Evolutionary conservation across 2,329 filamentous ascomycete genomes (phyloP).

Genomic region (Epichloe uncinata): DNA sequence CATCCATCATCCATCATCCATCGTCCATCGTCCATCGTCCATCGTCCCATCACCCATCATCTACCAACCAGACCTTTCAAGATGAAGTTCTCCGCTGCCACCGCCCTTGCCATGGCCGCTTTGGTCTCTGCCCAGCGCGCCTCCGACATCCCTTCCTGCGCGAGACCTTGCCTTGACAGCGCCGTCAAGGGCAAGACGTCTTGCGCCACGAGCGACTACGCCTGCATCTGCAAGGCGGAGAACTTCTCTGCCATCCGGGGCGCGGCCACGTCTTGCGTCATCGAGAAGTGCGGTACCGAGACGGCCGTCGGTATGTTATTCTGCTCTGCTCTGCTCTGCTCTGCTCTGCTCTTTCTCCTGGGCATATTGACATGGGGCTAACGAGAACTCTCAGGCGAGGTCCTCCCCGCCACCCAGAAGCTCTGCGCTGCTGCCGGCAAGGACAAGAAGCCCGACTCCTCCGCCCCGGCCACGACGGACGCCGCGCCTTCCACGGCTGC

Average conservation of each 20-base stretch:
- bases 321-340: no score
- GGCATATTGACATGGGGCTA: no score
- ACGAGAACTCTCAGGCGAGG: slow-evolving; percentile 17
- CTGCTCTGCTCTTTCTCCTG: no score
- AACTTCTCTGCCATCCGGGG: slow-evolving; percentile 20
- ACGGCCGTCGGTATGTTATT: slow-evolving; percentile 23
- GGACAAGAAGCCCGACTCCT: background rate
- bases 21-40: no score
- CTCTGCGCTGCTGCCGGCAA: slow-evolving; percentile 16
- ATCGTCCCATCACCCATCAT: no score
- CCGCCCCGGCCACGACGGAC: slow-evolving; percentile 1
- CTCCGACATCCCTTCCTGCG: slow-evolving; percentile 24
- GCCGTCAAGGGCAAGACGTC: slow-evolving; percentile 17
- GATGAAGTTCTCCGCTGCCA: slow-evolving; percentile 25
- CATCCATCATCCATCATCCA: background rate
- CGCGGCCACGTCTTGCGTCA: slow-evolving; percentile 22
- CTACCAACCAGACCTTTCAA: slow-evolving; percentile 12
- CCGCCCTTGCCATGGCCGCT: slow-evolving; percentile 21
- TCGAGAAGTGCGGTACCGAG: slow-evolving; percentile 22
- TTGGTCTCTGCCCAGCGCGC: slow-evolving; percentile 21
- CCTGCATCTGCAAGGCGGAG: slow-evolving; percentile 19
- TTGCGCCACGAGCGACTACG: slow-evolving; percentile 20
- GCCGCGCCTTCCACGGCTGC: slow-evolving; percentile 2
- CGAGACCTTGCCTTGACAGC: slow-evolving; percentile 22
- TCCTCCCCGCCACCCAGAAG: slow-evolving; percentile 23